Percentiles rank a stretch among this genome's conserved stretches.
phyloP scores from a whole-genome alignment of 2,329 filamentous ascomycete species.

The Emericellopsis cladophorae region DNA sequence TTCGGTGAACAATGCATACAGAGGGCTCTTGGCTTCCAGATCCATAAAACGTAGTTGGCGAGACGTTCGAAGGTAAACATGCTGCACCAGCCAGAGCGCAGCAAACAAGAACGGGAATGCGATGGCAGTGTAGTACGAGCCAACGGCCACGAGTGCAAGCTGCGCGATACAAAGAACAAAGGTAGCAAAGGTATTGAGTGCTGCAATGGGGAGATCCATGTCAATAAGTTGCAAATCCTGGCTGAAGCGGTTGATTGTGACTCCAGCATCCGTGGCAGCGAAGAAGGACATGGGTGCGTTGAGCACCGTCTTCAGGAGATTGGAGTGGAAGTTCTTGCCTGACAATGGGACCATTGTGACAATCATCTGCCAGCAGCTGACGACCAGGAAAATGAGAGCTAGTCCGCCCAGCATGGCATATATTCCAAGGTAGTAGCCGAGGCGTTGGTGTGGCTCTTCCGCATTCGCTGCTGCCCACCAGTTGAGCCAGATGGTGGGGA shows the following conservation, averaged over 20 bases:
- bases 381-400: slow-evolving; percentile 7
- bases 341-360: slow-evolving; percentile 12
- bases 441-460: slow-evolving; percentile 4
- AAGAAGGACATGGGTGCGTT: slow-evolving; percentile 21
- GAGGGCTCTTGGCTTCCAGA: slow-evolving; percentile 31
- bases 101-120: slow-evolving; percentile 4
- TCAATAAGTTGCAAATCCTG: slow-evolving; percentile 26
- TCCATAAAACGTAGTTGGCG: slow-evolving; percentile 39
- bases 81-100: slow-evolving; percentile 7
- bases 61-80: slow-evolving; percentile 34
- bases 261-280: slow-evolving; percentile 17
- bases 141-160: slow-evolving; percentile 8
- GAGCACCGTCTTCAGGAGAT: slow-evolving; percentile 9
- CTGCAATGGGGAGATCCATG: slow-evolving; percentile 16
- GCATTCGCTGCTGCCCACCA: slow-evolving; percentile 9
- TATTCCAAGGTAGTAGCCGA: slow-evolving; percentile 11
- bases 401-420: slow-evolving; percentile 9
- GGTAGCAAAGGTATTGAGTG: slow-evolving; percentile 9
- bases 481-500: slow-evolving; percentile 4
- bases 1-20: slow-evolving; percentile 39
- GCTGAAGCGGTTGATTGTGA: slow-evolving; percentile 23
- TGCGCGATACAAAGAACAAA: slow-evolving; percentile 9
- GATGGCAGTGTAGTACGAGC: slow-evolving; percentile 8
- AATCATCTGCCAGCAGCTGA: slow-evolving; percentile 12
- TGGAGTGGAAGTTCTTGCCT: slow-evolving; percentile 10